phyloP scores from a whole-genome alignment of 208 protist species.

The Leishmania aethiopica region DNA sequence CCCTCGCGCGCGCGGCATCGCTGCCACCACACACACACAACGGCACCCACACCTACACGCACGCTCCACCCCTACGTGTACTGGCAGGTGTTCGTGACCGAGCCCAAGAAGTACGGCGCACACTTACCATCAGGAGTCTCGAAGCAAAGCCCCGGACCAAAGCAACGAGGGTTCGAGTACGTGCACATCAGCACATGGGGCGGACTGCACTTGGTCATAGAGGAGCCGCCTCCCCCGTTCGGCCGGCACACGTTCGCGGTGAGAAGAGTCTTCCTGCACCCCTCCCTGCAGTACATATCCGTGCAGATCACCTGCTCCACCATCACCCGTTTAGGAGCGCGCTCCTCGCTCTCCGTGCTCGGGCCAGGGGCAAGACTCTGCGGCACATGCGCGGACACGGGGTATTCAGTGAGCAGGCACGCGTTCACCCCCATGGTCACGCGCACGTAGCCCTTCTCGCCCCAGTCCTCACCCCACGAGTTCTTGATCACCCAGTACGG shows the following conservation, averaged over 20 bases:
- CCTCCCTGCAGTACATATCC: conserved; percentile 13
- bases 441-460: conserved; percentile 74
- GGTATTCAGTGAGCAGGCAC: conserved; percentile 45
- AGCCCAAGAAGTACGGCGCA: conserved; percentile 18
- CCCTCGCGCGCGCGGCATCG: not conserved
- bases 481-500: conserved; percentile 94
- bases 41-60: too few species aligned
- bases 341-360: too few species aligned
- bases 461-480: conserved; percentile 77
- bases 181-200: conserved; percentile 29
- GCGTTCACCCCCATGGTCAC: conserved; percentile 57
- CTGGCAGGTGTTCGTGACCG: conserved; percentile 11
- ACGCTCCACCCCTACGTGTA: not conserved
- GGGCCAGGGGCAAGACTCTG: not conserved
- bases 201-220: conserved; percentile 35
- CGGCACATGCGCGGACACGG: conserved; percentile 18
- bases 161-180: conserved; percentile 12
- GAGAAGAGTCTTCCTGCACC: conserved; percentile 14
- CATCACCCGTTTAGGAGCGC: too few species aligned
- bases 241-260: conserved; percentile 15
- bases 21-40: not conserved
- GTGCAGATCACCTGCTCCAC: conserved; percentile 32
- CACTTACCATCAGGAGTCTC: conserved; percentile 16
- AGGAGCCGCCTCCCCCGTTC: conserved; percentile 10
- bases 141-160: not conserved